A percentile compares a stretch with the other conserved stretches of the same genome.
phyloP scores from a whole-genome alignment of 1,284 basidiomycete species.

The Irpex lacteus region DNA sequence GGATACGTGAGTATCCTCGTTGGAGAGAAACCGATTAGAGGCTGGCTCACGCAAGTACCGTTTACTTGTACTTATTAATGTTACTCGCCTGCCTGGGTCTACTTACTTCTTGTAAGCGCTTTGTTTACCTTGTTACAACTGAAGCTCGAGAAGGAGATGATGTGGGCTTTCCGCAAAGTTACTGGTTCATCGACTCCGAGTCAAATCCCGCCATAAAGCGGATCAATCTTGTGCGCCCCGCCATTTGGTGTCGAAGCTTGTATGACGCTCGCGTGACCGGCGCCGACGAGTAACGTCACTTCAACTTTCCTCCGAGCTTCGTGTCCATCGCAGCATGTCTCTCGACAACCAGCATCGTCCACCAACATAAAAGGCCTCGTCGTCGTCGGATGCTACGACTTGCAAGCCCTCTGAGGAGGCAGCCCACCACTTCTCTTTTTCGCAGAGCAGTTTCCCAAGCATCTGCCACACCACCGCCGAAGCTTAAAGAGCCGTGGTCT shows the following conservation, averaged over 20 bases:
- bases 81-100: no score
- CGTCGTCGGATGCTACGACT: neutral
- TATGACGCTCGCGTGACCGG: neutral
- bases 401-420: neutral
- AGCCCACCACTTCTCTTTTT: neutral
- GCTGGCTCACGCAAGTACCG: no score
- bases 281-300: slow-evolving; percentile 1
- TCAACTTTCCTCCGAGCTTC: neutral
- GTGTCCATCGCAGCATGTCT: neutral
- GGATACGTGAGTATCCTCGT: no score
- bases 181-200: no score
- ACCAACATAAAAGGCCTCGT: neutral
- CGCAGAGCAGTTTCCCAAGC: neutral
- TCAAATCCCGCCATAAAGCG: neutral
- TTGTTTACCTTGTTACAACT: no score
- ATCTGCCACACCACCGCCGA: neutral
- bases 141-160: no score
- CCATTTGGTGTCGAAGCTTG: neutral
- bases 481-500: slow-evolving; percentile 8
- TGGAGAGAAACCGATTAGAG: no score
- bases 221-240: neutral
- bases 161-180: no score
- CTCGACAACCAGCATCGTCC: neutral
- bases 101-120: no score
- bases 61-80: no score